Evolutionary conservation across 208 protist species (phyloP), one percentile per base, ranked within the genome.

Genomic region (Novymonas esmeraldas): DNA sequence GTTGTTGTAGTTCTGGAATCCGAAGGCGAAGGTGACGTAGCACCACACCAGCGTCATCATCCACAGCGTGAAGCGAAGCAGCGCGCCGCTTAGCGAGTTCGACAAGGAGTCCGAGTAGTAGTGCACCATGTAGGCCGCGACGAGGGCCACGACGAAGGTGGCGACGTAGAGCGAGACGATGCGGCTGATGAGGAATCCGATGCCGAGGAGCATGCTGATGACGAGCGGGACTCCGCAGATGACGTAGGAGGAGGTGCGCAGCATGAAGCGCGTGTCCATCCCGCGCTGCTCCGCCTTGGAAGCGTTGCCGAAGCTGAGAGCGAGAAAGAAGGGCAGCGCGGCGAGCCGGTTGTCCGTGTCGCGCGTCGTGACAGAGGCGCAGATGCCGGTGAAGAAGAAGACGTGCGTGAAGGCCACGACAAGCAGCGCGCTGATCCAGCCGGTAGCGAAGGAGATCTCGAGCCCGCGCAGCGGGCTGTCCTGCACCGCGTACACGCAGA

Each of bases 181-280:
- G 42, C 72, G 76, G 64, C 85, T 92, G 48, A 92, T 82, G 22
- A 94, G 66, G 63, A 91, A 94, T 50, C 60, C 78, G 42, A 86
- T 80, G 22, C 88, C 88, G 29, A 89, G 41, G 13, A 94, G 67
- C 52, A 90, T 64, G 63, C 78, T 90, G 42, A 90, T 24, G 45
- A 55, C 31, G n/a, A 90, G 48, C 28, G 82, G 82, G 11, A 87
- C 52, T 26, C 73, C 70, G 56, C 82, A 88, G 56, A 91, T 79
- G 33, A 92, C 51, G 42, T 75, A 79, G 3, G 84, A 82, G 11
- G 81, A 87, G 4, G 72, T 85, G 24, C 81, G 76, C 58, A 81
- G 22, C 34, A 70, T 36, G 41, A 76, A 65, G 41, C 55, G 55
- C 13, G 52, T 34, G 41, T 79, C 58, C 20, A 78, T 61, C 70